Evolutionary conservation across 2,329 filamentous ascomycete species (phyloP).

Genomic region (Hypoxylon sp.): DNA sequence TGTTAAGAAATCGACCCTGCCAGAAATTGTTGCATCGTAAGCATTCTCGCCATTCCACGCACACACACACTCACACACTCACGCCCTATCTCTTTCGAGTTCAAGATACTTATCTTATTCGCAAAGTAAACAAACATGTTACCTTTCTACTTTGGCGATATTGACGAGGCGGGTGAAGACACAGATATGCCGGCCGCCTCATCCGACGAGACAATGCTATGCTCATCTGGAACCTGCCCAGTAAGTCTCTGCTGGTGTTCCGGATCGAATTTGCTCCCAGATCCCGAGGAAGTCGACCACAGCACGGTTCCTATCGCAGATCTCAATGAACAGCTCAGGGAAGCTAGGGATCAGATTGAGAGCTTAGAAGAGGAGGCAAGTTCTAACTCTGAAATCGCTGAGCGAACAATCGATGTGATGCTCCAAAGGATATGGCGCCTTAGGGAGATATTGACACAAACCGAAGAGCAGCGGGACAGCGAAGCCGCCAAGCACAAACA

Average conservation of each 20-base stretch:
- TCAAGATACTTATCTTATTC: neutral
- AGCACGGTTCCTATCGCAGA: neutral
- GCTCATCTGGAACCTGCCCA: constrained; percentile 4
- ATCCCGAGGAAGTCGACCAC: neutral
- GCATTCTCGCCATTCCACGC: neutral
- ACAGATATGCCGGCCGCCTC: constrained; percentile 1
- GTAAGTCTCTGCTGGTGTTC: neutral
- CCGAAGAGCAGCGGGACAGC: constrained; percentile 1
- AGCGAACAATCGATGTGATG: constrained; percentile 5
- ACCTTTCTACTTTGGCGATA: neutral
- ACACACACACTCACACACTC: neutral
- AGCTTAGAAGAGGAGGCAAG: constrained; percentile 4
- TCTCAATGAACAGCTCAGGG: constrained; percentile 13
- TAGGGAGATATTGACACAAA: neutral
- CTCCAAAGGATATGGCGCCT: constrained; percentile 9
- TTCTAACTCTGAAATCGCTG: neutral
- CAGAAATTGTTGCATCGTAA: constrained; percentile 1
- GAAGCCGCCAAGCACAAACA: neutral
- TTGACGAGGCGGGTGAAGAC: neutral
- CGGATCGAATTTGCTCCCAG: neutral
- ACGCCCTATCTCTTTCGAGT: neutral
- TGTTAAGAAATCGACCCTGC: neutral
- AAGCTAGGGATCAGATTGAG: constrained; percentile 6
- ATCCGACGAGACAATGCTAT: constrained; percentile 10
- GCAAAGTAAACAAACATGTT: constrained; percentile 3